Percentiles rank a stretch among this genome's conserved stretches.
Evolutionary conservation across 2,329 filamentous ascomycete species (phyloP).

Genomic region (Ophiostoma sp.): DNA sequence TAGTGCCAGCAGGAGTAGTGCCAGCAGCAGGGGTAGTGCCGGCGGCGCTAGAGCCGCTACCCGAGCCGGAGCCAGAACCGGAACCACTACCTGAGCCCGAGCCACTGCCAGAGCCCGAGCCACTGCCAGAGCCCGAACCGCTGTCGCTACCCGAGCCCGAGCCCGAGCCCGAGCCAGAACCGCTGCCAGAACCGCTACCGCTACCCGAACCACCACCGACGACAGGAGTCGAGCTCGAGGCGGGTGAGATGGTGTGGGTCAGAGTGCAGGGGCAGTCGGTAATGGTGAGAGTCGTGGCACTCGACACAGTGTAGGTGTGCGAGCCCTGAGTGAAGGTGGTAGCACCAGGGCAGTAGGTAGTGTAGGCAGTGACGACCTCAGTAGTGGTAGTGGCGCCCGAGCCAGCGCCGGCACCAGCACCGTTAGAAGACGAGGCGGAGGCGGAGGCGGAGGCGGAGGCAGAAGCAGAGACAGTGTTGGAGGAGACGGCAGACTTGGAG

Average conservation of each 20-base stretch:
- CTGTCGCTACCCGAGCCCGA: neutral
- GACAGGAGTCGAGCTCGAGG: neutral
- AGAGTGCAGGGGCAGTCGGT: slow-evolving; percentile 70
- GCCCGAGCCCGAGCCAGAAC: neutral
- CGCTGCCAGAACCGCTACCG: neutral
- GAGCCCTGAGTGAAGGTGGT: slow-evolving; percentile 24
- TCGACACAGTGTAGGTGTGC: slow-evolving; percentile 24
- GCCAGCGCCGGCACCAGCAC: neutral
- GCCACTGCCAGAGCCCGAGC: neutral
- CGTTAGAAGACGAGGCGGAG: neutral
- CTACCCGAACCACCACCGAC: neutral
- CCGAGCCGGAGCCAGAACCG: neutral
- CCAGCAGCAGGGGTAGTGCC: neutral
- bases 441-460: neutral
- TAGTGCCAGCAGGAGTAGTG: neutral
- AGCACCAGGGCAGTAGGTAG: slow-evolving; percentile 23
- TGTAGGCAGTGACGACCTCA: slow-evolving; percentile 23
- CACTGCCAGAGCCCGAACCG: neutral
- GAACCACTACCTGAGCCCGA: neutral
- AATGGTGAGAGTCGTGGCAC: slow-evolving; percentile 60
- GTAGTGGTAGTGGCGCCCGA: slow-evolving; percentile 16
- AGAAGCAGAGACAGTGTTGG: neutral
- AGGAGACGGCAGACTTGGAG: neutral
- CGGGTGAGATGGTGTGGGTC: slow-evolving; percentile 38
- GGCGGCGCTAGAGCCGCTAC: neutral